Evolutionary conservation across 768 basidiomycete genomes (phyloP).

Genomic region (Hemileccinum impolitum): DNA sequence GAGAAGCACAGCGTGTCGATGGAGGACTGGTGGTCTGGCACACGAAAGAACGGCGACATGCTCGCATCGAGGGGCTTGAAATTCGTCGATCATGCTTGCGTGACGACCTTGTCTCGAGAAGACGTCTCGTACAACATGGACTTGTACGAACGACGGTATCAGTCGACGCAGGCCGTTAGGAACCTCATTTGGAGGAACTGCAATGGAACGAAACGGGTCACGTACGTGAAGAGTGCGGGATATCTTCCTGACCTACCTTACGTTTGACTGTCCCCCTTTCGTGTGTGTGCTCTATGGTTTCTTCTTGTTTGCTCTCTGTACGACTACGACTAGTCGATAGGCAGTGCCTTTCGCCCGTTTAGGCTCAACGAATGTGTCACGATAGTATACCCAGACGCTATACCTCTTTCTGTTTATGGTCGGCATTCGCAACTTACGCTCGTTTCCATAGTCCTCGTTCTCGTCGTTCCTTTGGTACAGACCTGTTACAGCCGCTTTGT

Average conservation of each 20-base stretch:
- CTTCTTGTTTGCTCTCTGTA: slow-evolving; percentile 11
- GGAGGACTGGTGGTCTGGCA: slow-evolving; percentile 34
- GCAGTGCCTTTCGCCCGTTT: slow-evolving; percentile 16
- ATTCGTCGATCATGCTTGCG: slow-evolving; percentile 40
- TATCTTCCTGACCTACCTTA: slow-evolving; percentile 28
- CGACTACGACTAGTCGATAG: slow-evolving; percentile 11
- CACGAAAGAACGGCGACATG: slow-evolving; percentile 29
- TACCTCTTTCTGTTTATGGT: slow-evolving; percentile 12
- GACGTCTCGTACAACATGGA: slow-evolving; percentile 32
- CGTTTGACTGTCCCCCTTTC: not conserved
- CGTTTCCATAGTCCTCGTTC: slow-evolving; percentile 15
- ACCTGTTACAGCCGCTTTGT: not conserved
- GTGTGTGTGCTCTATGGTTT: not conserved
- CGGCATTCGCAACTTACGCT: slow-evolving; percentile 14
- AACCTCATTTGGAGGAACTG: slow-evolving; percentile 30
- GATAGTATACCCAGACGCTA: slow-evolving; percentile 20
- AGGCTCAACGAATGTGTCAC: slow-evolving; percentile 12
- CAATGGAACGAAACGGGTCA: slow-evolving; percentile 28
- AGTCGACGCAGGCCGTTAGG: slow-evolving; percentile 23
- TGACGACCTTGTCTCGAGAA: slow-evolving; percentile 36
- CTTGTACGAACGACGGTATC: slow-evolving; percentile 31
- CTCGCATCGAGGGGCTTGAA: slow-evolving; percentile 34
- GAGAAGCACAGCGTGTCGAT: slow-evolving; percentile 33
- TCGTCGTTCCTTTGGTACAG: slow-evolving; percentile 20
- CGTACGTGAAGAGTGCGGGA: slow-evolving; percentile 29